These are phyloP conservation scores for Pinus albicaulis DNA, from an alignment of 75 land plant species.

Conservation along the genomic window DNA sequence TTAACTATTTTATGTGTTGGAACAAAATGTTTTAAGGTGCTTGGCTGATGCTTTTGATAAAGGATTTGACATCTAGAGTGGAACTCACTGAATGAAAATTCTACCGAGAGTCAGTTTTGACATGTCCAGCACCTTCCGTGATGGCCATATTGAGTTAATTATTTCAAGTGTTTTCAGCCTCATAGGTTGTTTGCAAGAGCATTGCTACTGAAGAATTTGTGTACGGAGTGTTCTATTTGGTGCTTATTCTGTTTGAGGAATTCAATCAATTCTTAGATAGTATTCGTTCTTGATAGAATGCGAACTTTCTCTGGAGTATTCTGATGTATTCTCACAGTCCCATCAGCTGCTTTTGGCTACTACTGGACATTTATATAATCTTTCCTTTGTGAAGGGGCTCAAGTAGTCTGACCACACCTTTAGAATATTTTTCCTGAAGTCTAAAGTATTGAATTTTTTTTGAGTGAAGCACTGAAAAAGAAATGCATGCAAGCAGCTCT, in stretches of 20 bases:
- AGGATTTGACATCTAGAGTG: neutral
- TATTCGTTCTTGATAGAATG: neutral
- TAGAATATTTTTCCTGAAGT: too few species aligned
- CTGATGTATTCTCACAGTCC: too few species aligned
- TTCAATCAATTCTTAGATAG: neutral
- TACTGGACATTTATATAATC: too few species aligned
- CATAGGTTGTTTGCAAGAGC: neutral
- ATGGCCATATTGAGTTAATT: neutral
- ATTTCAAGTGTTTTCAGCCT: neutral
- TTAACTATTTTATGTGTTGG: too few species aligned
- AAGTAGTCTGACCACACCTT: too few species aligned
- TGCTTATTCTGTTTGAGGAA: neutral
- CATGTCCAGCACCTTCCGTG: neutral
- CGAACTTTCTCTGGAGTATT: neutral
- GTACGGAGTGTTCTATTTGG: neutral
- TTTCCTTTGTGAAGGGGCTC: too few species aligned
- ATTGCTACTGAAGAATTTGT: neutral
- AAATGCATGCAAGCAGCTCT: too few species aligned
- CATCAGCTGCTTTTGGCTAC: too few species aligned
- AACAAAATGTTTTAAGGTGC: neutral
- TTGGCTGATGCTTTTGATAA: neutral
- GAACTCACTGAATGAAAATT: neutral
- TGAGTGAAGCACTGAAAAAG: too few species aligned
- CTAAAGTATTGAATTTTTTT: too few species aligned
- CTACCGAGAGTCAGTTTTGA: neutral